Evolutionary conservation across 148 eudicot genomes (phyloP).

Genomic region (Vaccinium corymbosum): DNA sequence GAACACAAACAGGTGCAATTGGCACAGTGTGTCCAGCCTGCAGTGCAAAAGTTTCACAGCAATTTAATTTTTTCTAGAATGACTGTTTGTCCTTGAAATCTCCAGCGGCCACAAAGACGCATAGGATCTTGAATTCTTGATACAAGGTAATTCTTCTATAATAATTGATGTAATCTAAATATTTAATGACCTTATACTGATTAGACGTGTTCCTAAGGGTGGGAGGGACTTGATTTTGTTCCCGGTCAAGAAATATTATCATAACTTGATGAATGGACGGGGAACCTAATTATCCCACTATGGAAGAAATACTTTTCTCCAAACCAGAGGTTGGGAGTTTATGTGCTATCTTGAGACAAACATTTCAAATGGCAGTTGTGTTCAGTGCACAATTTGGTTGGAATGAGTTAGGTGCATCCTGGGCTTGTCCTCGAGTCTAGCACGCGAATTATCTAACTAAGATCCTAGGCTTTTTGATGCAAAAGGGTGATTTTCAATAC

Average conservation of each 20-base stretch:
- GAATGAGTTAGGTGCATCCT: background rate
- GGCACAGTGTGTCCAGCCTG: slow-evolving; percentile 80
- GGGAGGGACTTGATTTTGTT: background rate
- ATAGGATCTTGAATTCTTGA: slow-evolving; percentile 8
- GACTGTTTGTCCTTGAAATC: background rate
- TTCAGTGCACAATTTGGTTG: background rate
- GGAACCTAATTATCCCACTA: background rate
- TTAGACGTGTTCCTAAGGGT: background rate
- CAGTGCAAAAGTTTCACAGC: slow-evolving; percentile 62
- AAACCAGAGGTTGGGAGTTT: background rate
- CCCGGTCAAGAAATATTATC: background rate
- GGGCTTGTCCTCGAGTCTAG: background rate
- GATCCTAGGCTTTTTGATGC: background rate
- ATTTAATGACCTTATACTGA: background rate
- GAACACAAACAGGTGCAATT: slow-evolving; percentile 59
- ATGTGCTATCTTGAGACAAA: background rate
- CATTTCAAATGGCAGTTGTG: background rate
- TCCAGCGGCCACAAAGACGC: background rate
- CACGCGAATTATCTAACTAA: background rate
- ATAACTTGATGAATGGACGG: background rate
- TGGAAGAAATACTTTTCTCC: background rate
- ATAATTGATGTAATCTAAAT: background rate
- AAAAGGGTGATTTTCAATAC: background rate
- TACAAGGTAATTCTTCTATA: slow-evolving; percentile 2
- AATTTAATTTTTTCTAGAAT: slow-evolving; percentile 41